Conservation (phyloP, 2,329 filamentous ascomycete species). For the Fusarium duplospermum region DNA sequence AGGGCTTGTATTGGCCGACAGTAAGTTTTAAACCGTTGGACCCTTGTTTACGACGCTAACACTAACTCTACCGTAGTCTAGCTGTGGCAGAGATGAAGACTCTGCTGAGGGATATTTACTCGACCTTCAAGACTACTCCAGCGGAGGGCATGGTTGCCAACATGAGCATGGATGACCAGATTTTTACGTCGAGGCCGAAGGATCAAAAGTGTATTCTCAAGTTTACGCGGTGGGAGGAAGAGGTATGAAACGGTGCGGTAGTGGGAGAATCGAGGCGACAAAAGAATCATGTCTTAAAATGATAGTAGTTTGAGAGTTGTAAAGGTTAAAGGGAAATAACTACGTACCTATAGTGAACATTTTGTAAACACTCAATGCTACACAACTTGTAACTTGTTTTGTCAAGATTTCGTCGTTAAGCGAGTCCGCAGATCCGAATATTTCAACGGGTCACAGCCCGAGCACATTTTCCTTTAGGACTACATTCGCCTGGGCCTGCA, state of each 20-base stretch:
- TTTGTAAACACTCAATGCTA: too few species aligned
- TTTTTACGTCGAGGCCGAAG: constrained; percentile 33
- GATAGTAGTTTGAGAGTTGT: neutral
- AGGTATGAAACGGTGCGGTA: neutral
- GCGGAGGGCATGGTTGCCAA: constrained; percentile 5
- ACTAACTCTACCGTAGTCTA: neutral
- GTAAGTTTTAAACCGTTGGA: constrained; percentile 12
- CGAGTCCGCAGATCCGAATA: too few species aligned
- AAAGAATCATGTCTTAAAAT: neutral
- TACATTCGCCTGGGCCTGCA: too few species aligned
- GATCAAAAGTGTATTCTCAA: constrained; percentile 25
- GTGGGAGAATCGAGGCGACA: neutral
- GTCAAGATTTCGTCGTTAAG: neutral
- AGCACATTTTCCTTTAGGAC: too few species aligned
- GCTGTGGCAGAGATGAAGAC: constrained; percentile 33
- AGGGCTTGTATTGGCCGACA: constrained; percentile 32
- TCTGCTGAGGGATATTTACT: constrained; percentile 25
- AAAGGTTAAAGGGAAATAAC: too few species aligned
- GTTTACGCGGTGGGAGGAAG: constrained; percentile 18
- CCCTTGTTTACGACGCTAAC: too few species aligned
- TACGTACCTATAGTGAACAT: too few species aligned
- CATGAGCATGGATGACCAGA: constrained; percentile 34
- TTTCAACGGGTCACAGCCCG: too few species aligned
- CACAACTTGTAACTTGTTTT: neutral
- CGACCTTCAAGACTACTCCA: neutral